Conservation (phyloP, 345 rosid genomes). For the Mercurialis annua region DNA sequence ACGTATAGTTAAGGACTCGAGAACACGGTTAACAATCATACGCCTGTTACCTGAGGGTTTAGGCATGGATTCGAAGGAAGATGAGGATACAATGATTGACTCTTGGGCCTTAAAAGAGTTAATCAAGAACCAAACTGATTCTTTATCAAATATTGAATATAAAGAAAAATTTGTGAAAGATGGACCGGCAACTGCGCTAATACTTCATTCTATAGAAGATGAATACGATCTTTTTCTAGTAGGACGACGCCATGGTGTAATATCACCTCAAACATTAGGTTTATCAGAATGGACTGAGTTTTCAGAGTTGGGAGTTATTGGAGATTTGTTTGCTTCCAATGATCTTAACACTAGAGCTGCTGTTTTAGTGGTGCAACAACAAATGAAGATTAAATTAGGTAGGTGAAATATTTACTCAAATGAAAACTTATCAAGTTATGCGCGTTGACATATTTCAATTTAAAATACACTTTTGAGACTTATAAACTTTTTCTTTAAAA, state of each 20-base stretch:
- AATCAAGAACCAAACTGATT: constrained; percentile 12
- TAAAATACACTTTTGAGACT: too few relatives aligned
- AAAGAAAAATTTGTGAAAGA: constrained; percentile 28
- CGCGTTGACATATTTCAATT: too few relatives aligned
- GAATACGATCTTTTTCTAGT: constrained; percentile 40
- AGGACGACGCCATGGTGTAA: constrained; percentile 42
- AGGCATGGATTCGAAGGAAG: too few relatives aligned
- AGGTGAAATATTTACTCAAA: too few relatives aligned
- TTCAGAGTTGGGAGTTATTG: constrained; percentile 54
- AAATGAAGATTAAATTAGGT: too few relatives aligned
- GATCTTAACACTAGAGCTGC: constrained; percentile 24
- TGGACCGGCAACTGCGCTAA: constrained; percentile 36
- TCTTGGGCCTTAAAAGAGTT: constrained; percentile 30
- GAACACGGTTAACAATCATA: constrained; percentile 15
- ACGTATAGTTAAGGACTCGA: constrained; percentile 26
- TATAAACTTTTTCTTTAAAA: too few relatives aligned
- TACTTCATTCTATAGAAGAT: constrained; percentile 28
- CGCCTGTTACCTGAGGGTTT: constrained; percentile 10
- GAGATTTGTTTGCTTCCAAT: constrained; percentile 31
- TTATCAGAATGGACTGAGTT: constrained; percentile 57
- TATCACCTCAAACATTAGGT: constrained; percentile 35
- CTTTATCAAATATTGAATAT: constrained; percentile 12
- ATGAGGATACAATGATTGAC: constrained; percentile 37
- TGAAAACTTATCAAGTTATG: too few relatives aligned
- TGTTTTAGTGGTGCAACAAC: too few relatives aligned